Percentiles rank a stretch among this genome's conserved stretches.
These are phyloP conservation scores for Oryza glumipatula DNA, from an alignment of 176 grass and related monocot genomes.

Conservation along the genomic window DNA sequence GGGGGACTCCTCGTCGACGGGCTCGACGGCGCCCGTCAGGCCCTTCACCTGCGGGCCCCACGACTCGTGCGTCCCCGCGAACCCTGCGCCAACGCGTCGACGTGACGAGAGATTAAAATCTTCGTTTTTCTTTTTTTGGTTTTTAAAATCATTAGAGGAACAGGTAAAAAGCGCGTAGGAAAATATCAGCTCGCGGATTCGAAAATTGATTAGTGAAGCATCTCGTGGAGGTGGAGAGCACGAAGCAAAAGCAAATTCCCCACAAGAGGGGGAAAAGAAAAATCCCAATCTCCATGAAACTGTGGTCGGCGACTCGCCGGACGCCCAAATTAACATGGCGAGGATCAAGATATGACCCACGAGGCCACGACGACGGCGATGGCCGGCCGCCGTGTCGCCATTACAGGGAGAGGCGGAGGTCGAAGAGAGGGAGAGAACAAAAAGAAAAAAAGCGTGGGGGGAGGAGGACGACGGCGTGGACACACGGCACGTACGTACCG, in stretches of 20 bases:
- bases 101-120: background rate
- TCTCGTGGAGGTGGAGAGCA: background rate
- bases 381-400: too few species aligned
- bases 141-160: too few species aligned
- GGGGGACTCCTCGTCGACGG: constrained; percentile 58
- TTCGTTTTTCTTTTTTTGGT: too few species aligned
- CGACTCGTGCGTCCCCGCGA: constrained; percentile 70
- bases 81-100: constrained; percentile 44
- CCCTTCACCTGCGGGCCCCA: constrained; percentile 85
- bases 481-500: constrained; percentile 34
- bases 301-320: too few species aligned
- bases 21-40: constrained; percentile 48
- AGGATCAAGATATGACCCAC: background rate
- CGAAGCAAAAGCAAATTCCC: background rate
- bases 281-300: background rate
- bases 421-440: background rate
- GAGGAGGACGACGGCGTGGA: too few species aligned
- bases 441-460: background rate
- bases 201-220: background rate
- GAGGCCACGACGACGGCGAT: background rate
- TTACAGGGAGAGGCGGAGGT: background rate
- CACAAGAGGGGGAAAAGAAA: background rate
- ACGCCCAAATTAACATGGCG: too few species aligned
- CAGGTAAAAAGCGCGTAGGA: too few species aligned
- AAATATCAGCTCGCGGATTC: background rate